A percentile compares a stretch with the other conserved stretches of the same genome.
phyloP scores from a whole-genome alignment of 2,329 filamentous ascomycete species.

The Exophiala phaeomuriformis region DNA sequence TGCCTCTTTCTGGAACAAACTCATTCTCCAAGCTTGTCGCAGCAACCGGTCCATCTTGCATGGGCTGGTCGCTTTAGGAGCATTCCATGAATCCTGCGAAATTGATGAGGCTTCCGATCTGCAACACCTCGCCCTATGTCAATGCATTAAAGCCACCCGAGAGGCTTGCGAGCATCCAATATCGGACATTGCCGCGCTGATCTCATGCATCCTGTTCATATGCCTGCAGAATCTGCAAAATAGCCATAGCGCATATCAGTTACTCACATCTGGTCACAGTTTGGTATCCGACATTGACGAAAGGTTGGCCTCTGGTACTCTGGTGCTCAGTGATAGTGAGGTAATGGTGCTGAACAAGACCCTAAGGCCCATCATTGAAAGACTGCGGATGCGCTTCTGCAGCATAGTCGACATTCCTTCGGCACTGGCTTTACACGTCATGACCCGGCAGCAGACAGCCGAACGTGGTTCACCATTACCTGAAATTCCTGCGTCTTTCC shows the following conservation, averaged over 20 bases:
- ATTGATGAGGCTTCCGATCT: slow-evolving; percentile 17
- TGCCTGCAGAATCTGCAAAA: slow-evolving; percentile 27
- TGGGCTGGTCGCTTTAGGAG: slow-evolving; percentile 29
- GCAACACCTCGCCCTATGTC: slow-evolving; percentile 20
- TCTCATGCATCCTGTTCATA: slow-evolving; percentile 28
- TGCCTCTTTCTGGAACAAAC: slow-evolving; percentile 28
- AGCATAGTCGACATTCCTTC: slow-evolving; percentile 24
- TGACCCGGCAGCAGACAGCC: slow-evolving; percentile 9
- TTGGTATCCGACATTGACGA: slow-evolving; percentile 22
- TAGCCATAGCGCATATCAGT: slow-evolving; percentile 23
- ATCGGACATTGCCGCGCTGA: slow-evolving; percentile 23
- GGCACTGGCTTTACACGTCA: slow-evolving; percentile 19
- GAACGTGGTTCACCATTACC: slow-evolving; percentile 11
- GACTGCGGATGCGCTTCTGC: slow-evolving; percentile 24
- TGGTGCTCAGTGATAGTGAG: slow-evolving; percentile 20
- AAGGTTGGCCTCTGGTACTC: slow-evolving; percentile 13
- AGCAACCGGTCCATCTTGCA: slow-evolving; percentile 30
- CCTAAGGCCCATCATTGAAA: slow-evolving; percentile 23
- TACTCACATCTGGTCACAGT: slow-evolving; percentile 22
- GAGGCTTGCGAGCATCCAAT: slow-evolving; percentile 20
- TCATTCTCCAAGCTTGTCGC: slow-evolving; percentile 30
- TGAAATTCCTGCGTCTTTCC: slow-evolving; percentile 13
- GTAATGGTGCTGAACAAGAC: slow-evolving; percentile 22
- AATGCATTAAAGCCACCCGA: slow-evolving; percentile 22
- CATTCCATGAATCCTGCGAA: slow-evolving; percentile 29